phyloP scores from a whole-genome alignment of 129 eudicot genomes.

The Cynara cardunculus region DNA sequence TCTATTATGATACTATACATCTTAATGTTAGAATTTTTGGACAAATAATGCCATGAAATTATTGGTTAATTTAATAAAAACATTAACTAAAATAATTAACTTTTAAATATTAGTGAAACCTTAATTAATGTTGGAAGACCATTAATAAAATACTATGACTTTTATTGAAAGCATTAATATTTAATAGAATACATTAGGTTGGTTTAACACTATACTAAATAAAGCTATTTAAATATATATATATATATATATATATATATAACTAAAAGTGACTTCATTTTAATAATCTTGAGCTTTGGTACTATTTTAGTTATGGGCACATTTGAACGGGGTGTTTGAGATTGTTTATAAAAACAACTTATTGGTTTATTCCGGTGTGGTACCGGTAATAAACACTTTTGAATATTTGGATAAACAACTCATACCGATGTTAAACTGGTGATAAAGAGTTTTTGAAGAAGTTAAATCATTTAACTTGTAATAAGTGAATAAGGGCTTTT shows the following conservation, averaged over 20 bases:
- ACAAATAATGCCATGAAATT: not conserved
- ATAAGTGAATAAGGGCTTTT: no score
- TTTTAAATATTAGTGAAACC: not conserved
- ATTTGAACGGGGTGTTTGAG: no score
- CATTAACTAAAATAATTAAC: not conserved
- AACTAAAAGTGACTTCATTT: not conserved
- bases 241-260: no score
- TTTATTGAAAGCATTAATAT: not conserved
- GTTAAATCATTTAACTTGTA: no score
- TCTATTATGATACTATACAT: no score
- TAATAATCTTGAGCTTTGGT: constrained; percentile 3
- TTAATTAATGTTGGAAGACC: not conserved
- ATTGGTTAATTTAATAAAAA: not conserved
- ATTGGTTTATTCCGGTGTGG: no score
- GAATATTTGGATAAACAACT: no score
- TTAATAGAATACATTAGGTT: not conserved
- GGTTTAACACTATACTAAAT: not conserved
- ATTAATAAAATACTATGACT: not conserved
- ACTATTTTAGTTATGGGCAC: not conserved
- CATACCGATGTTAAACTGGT: no score
- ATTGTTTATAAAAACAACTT: no score
- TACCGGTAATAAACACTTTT: no score
- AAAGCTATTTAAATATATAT: not conserved
- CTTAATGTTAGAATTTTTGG: not conserved
- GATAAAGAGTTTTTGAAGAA: no score